These are phyloP conservation scores for Forsythia suspensa DNA, from an alignment of 257 asterid genomes.

Conservation along the genomic window DNA sequence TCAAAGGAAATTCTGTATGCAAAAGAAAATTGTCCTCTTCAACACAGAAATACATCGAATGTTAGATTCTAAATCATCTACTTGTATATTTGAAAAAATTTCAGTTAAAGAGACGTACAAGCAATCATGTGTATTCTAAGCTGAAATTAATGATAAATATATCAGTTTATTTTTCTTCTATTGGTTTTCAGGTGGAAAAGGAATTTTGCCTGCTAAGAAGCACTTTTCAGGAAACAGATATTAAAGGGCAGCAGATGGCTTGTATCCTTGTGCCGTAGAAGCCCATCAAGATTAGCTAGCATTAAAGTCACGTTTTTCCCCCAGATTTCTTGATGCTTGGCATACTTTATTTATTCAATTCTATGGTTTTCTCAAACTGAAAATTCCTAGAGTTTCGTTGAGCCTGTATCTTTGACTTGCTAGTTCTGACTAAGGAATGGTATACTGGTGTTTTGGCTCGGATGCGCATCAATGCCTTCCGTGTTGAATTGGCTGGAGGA, in stretches of 20 bases:
- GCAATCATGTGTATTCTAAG: background rate
- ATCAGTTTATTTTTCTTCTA: background rate
- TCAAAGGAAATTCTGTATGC: background rate
- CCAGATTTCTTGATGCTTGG: constrained; percentile 14
- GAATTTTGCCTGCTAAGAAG: constrained; percentile 56
- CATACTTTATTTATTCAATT: background rate
- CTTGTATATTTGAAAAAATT: background rate
- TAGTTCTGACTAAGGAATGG: constrained; percentile 90
- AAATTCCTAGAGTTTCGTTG: constrained; percentile 16
- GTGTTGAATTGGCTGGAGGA: constrained; percentile 69
- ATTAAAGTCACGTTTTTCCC: background rate
- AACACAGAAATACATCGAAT: background rate
- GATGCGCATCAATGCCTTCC: constrained; percentile 83
- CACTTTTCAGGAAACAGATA: constrained; percentile 48
- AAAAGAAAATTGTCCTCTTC: background rate
- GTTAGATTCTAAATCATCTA: background rate
- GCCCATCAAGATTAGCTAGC: constrained; percentile 16
- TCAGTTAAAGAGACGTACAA: background rate
- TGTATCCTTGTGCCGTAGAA: constrained; percentile 59
- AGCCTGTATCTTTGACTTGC: constrained; percentile 40
- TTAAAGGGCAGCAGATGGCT: constrained; percentile 43
- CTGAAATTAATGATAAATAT: background rate
- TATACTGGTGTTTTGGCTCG: constrained; percentile 67
- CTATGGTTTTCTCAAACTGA: background rate
- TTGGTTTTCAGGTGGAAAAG: constrained; percentile 58